Evolutionary conservation across 2,329 filamentous ascomycete species (phyloP).

Genomic region (Fusarium falciforme): DNA sequence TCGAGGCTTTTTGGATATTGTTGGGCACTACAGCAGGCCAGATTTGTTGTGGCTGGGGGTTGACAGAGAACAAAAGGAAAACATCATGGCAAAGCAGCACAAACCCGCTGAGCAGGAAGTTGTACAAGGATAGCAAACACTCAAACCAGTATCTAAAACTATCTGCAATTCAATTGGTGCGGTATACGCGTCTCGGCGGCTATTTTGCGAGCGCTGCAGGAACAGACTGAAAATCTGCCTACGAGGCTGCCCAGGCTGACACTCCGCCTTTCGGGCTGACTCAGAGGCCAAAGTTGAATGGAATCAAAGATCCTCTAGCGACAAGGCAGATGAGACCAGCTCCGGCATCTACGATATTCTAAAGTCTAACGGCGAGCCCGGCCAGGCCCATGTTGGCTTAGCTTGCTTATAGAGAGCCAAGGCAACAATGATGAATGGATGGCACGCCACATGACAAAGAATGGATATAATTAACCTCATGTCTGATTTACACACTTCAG

Average conservation of each 20-base stretch:
- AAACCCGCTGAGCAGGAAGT: conserved; percentile 6
- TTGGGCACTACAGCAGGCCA: conserved; percentile 50
- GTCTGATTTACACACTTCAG: background rate
- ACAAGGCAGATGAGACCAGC: background rate
- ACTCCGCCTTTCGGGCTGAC: background rate
- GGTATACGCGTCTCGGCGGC: background rate
- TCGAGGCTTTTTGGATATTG: conserved; percentile 54
- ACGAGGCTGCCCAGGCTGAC: background rate
- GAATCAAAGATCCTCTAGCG: background rate
- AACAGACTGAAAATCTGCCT: background rate
- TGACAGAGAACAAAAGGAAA: conserved; percentile 30
- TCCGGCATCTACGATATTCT: background rate
- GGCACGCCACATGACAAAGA: background rate
- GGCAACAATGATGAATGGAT: background rate
- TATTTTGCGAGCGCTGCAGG: background rate
- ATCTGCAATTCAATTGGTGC: background rate
- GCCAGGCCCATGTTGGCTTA: background rate
- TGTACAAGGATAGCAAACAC: background rate
- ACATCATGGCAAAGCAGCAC: conserved; percentile 20
- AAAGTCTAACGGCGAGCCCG: background rate
- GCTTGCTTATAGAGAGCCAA: background rate
- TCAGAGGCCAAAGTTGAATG: background rate
- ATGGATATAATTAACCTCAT: background rate
- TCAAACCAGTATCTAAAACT: background rate
- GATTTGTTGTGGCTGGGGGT: conserved; percentile 54